Evolutionary conservation across 2,329 filamentous ascomycete genomes (phyloP).

Genomic region (Neodidymelliopsis sp.): DNA sequence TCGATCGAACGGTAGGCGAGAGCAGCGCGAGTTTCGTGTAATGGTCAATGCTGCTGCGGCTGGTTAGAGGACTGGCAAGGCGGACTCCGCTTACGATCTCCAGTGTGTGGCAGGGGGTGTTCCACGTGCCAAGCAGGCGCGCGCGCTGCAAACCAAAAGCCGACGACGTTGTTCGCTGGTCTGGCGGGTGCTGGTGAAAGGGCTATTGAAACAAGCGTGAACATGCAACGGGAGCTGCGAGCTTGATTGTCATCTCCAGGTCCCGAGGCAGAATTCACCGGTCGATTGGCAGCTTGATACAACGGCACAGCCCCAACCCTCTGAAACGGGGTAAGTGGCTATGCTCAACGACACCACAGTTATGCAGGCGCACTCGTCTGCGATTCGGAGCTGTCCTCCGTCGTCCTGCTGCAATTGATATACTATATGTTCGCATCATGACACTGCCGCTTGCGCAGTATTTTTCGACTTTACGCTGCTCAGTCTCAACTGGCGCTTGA

Average conservation of each 20-base stretch:
- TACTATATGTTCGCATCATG: background rate
- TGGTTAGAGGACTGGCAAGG: conserved; percentile 42
- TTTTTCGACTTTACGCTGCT: background rate
- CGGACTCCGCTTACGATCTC: conserved; percentile 40
- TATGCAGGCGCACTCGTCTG: conserved; percentile 7
- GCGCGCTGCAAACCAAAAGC: conserved; percentile 26
- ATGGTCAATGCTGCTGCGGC: conserved; percentile 25
- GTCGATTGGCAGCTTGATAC: conserved; percentile 41
- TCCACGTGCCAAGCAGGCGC: conserved; percentile 39
- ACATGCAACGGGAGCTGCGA: conserved; percentile 37
- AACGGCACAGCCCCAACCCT: conserved; percentile 44
- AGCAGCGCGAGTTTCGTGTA: conserved; percentile 31
- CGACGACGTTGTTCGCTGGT: conserved; percentile 24
- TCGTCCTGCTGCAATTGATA: background rate
- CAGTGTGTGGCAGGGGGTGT: conserved; percentile 31
- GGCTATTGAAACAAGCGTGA: conserved; percentile 38
- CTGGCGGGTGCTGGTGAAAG: conserved; percentile 24
- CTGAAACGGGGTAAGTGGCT: conserved; percentile 20
- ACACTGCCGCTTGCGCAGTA: background rate
- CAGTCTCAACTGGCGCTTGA: conserved; percentile 8
- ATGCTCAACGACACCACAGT: conserved; percentile 8
- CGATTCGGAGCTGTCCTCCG: conserved; percentile 4
- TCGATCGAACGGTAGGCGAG: conserved; percentile 31
- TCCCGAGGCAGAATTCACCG: conserved; percentile 47
- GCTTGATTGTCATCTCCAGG: conserved; percentile 35